These are phyloP conservation scores for Periconia macrospinosa DNA, from an alignment of 2,329 filamentous ascomycete genomes.

Conservation along the genomic window DNA sequence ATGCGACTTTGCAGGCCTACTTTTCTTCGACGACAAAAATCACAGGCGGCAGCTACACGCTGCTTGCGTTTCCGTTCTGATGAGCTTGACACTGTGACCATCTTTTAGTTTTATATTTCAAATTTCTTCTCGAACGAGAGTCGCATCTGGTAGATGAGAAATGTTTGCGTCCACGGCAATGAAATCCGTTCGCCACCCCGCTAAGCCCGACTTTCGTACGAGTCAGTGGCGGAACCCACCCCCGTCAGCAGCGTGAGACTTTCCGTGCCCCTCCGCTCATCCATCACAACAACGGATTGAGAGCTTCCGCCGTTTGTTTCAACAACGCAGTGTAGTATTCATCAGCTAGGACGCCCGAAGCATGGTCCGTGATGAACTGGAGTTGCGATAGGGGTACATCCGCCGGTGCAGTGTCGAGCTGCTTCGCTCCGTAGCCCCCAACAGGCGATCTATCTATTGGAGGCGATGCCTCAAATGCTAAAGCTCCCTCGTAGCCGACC, in stretches of 20 bases:
- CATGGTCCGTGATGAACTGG: neutral
- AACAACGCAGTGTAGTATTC: neutral
- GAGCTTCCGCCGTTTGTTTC: neutral
- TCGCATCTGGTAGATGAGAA: too few relatives aligned
- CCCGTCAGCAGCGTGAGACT: neutral
- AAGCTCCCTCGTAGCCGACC: neutral
- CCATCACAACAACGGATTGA: neutral
- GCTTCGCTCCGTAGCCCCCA: neutral
- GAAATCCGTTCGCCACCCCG: too few relatives aligned
- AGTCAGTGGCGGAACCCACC: neutral
- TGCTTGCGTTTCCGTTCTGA: neutral
- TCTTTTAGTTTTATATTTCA: too few relatives aligned
- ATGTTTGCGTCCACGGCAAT: too few relatives aligned
- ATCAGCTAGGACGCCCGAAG: neutral
- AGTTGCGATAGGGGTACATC: neutral
- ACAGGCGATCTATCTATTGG: neutral
- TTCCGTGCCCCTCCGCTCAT: neutral
- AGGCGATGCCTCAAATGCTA: neutral
- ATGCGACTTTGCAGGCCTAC: slow-evolving; percentile 4
- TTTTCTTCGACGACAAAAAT: slow-evolving; percentile 45
- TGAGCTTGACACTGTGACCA: neutral
- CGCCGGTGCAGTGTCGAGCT: neutral
- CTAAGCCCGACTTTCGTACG: too few relatives aligned
- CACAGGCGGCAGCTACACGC: slow-evolving; percentile 32
- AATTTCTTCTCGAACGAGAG: too few relatives aligned